Evolutionary conservation across 192 early-diverging fungal species (phyloP), one percentile per base, ranked within the genome.

Genomic region (Podila verticillata): DNA sequence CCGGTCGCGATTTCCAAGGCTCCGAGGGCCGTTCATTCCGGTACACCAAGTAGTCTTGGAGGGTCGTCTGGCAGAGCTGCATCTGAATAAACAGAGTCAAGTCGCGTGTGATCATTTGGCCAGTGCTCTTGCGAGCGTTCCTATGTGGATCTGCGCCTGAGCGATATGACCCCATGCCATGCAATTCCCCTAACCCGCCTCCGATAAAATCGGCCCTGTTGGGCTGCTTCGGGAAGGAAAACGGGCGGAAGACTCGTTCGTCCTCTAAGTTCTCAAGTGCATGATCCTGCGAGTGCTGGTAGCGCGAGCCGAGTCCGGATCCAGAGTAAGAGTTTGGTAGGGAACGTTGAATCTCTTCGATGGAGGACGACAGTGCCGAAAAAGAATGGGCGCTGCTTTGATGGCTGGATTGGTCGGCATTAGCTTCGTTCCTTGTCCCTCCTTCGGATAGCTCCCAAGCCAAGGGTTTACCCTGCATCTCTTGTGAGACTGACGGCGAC

Each of bases 41-140:
- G 35, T 87, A 86, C 35, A 67, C 51, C 0, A 94, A 83, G 44
- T 90, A 94, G 79, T 94, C 92, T 34, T 87, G 87, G 26, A 94
- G 77, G 1, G 89, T 92, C 57, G 82, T 91, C 63, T 88, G 87
- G 65, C 97, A 99, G 32, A 99, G 85, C 72, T 99, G 96, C 97
- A 99, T 96, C 70, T 96, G 94, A 59, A 96, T 91, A 79, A 92
- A 94, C 31, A 95, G 70, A 0, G 87, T 91, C 61, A 83, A 86
- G 20, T 84, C 84, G 0, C 80, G 66, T 17, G 74, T 60, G 5
- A 80, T 57, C n/a, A 72, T 30, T 29, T 59, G 64, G 9, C 70
- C 66, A 12, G 61, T 48, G 30, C 70, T 51, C 30, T 68, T 72
- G 8, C 66, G 64, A 26, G 30, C 44, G 8, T 24, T 48, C 34